Evolutionary conservation across 345 rosid species (phyloP).

Genomic region (Carallia brachiata): DNA sequence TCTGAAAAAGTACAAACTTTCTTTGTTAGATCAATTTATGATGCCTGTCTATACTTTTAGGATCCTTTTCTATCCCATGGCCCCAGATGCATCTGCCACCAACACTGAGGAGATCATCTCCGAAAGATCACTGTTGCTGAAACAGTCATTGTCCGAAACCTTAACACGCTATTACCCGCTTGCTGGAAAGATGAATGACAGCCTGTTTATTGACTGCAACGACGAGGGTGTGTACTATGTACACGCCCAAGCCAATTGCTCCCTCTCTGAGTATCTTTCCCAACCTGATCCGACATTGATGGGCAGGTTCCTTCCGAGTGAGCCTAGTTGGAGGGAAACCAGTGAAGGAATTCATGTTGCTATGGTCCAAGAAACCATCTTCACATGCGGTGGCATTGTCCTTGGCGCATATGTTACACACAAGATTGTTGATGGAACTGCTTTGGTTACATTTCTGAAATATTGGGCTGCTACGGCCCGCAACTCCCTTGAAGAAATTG

Average conservation of each 20-base stretch:
- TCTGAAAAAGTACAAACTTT: slow-evolving; percentile 3
- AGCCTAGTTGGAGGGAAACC: background rate
- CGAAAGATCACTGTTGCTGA: background rate
- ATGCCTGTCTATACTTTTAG: background rate
- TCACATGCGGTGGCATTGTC: slow-evolving; percentile 41
- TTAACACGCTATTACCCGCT: slow-evolving; percentile 8
- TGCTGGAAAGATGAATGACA: slow-evolving; percentile 13
- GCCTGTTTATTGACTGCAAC: slow-evolving; percentile 9
- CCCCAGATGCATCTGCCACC: background rate
- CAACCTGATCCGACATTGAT: slow-evolving; percentile 4
- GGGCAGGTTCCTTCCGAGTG: slow-evolving; percentile 12
- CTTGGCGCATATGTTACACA: slow-evolving; percentile 35
- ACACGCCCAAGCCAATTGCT: slow-evolving; percentile 4
- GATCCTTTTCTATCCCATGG: slow-evolving; percentile 4
- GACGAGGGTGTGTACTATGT: slow-evolving; percentile 12
- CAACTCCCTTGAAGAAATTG: background rate
- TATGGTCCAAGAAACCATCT: slow-evolving; percentile 24
- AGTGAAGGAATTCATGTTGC: slow-evolving; percentile 11
- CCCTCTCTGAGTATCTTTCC: slow-evolving; percentile 7
- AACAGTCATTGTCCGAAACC: slow-evolving; percentile 17
- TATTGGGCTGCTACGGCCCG: slow-evolving; percentile 32
- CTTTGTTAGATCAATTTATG: slow-evolving; percentile 13
- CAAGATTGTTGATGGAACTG: slow-evolving; percentile 41
- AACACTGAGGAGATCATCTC: background rate
- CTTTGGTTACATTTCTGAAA: slow-evolving; percentile 37